Evolutionary conservation across 2,329 filamentous ascomycete genomes (phyloP), one percentile per base, ranked within the genome.

Genomic region (Clarireedia monteithiana): DNA sequence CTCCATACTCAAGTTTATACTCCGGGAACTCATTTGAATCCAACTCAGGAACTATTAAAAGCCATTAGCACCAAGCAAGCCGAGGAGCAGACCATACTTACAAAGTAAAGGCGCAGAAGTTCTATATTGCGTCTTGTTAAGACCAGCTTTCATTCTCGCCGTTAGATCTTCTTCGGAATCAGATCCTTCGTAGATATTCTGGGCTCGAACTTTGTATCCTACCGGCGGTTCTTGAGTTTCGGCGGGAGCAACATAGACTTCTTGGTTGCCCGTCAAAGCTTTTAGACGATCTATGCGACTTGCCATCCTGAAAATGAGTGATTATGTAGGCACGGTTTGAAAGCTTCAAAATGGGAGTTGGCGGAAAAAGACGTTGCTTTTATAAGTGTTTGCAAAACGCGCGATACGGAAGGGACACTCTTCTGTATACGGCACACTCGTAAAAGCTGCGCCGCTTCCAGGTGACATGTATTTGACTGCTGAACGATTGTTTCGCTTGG

Each of bases 1-100:
- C 24, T 54, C 53, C 66, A 60, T 48, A 49, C 52, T 63, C 30
- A 59, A 65, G 55, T 57, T 51, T 17, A 12, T 50, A 53, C 26
- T 55, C 50, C 12, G 6, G 24, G 9, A 56, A 57, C 17, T 58
- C 56, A 48, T 56, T 56, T 12, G 48, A 23, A 26, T 30, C 54
- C 9, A 47, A 17, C 10, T 56, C 48, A 38, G 53, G 47, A 44
- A 44, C 53, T 55, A 34, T 12, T 5, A 9, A 6, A 38, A 45
- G 27, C 2, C 24, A 23, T 55, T 38, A 55, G 39, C 24, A 38
- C 27, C 15, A 2, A 27, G 6, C 17, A 4, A 24, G 20, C 6
- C 20, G 5, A 10, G 5, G 5, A 15, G 1, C n/a, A 23, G 10
- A 30, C 6, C 6, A 39, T 20, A 34, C 20, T 44, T 26, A 50